Base-by-base conservation (phyloP, 257 asterid genomes). In the Lycium barbarum region DNA sequence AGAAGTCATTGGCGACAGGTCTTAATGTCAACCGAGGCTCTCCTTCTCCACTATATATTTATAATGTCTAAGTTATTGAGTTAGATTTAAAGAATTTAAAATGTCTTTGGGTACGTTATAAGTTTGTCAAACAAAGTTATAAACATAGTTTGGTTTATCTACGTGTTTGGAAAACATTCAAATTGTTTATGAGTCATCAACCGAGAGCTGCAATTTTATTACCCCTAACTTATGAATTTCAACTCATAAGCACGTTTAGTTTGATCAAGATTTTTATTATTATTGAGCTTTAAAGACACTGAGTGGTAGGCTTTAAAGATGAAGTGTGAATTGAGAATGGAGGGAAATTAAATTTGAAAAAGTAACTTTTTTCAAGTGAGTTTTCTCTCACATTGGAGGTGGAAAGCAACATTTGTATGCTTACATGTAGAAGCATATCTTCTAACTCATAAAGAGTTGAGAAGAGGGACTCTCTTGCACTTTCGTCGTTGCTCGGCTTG, bases 1-100 rank as follows among this genome's bases (percentile, higher is more conserved):
- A 0, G 0, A 3, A 15, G 0, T 72, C 38, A 20, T 0, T n/a
- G 0, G 1, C 12, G 3, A 1, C 1, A 72, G 12, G 17, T 72
- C 80, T 45, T 72, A 12, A 65, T 4, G 3, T 5, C 10, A 18
- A 26, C 33, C 33, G 33, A 18, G 9, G 36, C 33, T 68, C 12
- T 26, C 12, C 51, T 17, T 71, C 14, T 40, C 2, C 79, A 4
- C 1, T 1, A 1, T 18, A 9, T 18, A 0, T n/a, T 40, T 9
- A 71, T 71, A 43, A 71, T 71, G 17, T 20, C 4, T 70, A 17
- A 40, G 9, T 70, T 38, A 14, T 70, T 40, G 2, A 22, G 67
- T 61, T 59, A 18, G 1, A 20, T 7, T 6, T 2, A 9, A 2
- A 3, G 7, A 9, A 1, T 9, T 61, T 62, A 62, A 6, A 15